phyloP scores from a whole-genome alignment of 2,329 filamentous ascomycete genomes.

The Clarireedia monteithiana region DNA sequence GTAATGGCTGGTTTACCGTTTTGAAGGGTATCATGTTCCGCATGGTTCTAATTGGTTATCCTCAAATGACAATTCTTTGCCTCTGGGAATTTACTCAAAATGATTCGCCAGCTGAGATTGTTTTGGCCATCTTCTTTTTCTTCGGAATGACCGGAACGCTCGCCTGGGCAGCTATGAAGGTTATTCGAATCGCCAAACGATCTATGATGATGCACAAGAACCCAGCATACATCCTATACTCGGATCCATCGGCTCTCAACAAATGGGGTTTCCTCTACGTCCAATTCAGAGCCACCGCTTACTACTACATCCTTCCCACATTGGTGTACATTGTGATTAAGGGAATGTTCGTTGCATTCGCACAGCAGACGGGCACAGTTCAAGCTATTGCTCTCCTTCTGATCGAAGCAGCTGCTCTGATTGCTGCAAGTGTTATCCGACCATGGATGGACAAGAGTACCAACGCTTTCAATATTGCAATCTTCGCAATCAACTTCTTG shows the following conservation, averaged over 20 bases:
- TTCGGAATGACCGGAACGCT: constrained; percentile 71
- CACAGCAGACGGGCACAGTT: constrained; percentile 60
- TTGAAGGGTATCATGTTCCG: constrained; percentile 92
- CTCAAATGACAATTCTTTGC: constrained; percentile 82
- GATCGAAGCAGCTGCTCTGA: constrained; percentile 71
- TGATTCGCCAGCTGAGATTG: constrained; percentile 79
- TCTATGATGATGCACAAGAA: constrained; percentile 91
- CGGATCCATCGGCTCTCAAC: constrained; percentile 86
- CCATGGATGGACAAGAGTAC: constrained; percentile 99
- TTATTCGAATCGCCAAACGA: constrained; percentile 79
- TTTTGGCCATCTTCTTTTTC: constrained; percentile 84
- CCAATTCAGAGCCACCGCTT: constrained; percentile 89
- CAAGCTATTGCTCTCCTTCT: constrained; percentile 79
- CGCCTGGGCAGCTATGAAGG: constrained; percentile 81
- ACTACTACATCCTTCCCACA: constrained; percentile 85
- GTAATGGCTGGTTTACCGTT: constrained; percentile 87
- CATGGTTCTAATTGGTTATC: constrained; percentile 81
- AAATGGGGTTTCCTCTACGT: constrained; percentile 99
- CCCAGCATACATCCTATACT: constrained; percentile 93
- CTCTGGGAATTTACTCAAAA: constrained; percentile 86
- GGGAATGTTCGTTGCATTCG: constrained; percentile 79
- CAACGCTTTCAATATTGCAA: constrained; percentile 92
- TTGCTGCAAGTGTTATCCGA: constrained; percentile 69
- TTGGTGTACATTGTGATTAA: constrained; percentile 78
- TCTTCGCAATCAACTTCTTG: constrained; percentile 82